These are phyloP conservation scores for Kodamaea alishanica DNA, from an alignment of 1,139 yeast species.

Conservation along the genomic window DNA sequence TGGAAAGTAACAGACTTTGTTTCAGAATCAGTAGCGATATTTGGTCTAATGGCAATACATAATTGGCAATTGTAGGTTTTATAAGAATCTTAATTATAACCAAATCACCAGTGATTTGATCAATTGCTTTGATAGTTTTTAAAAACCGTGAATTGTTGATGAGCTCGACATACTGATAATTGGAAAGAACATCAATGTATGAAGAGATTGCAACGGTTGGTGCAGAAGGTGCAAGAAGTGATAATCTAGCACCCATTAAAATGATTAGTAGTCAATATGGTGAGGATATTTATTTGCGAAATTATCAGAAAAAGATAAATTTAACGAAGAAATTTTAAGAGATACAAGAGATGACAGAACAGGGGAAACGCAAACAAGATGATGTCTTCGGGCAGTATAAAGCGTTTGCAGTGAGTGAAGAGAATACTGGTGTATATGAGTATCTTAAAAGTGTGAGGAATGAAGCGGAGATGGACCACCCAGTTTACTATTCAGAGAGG, in stretches of 20 bases:
- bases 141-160: constrained; percentile 77
- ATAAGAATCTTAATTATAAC: constrained; percentile 78
- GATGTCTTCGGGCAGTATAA: constrained; percentile 23
- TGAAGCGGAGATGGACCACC: constrained; percentile 28
- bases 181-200: constrained; percentile 73
- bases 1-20: constrained; percentile 38
- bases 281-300: constrained; percentile 1
- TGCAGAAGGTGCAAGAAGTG: constrained; percentile 83
- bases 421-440: constrained; percentile 19
- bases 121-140: constrained; percentile 79
- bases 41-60: constrained; percentile 29
- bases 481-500: constrained; percentile 14
- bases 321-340: constrained; percentile 1
- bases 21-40: constrained; percentile 32
- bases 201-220: constrained; percentile 91
- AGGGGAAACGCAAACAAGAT: constrained; percentile 4
- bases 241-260: constrained; percentile 80
- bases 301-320: neutral
- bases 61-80: constrained; percentile 53
- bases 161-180: constrained; percentile 68
- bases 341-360: constrained; percentile 1
- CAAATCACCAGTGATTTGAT: constrained; percentile 53
- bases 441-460: constrained; percentile 29
- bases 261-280: neutral
- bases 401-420: constrained; percentile 21